Evolutionary conservation across 257 asterid genomes (phyloP).

Genomic region (Penstemon eatonii): DNA sequence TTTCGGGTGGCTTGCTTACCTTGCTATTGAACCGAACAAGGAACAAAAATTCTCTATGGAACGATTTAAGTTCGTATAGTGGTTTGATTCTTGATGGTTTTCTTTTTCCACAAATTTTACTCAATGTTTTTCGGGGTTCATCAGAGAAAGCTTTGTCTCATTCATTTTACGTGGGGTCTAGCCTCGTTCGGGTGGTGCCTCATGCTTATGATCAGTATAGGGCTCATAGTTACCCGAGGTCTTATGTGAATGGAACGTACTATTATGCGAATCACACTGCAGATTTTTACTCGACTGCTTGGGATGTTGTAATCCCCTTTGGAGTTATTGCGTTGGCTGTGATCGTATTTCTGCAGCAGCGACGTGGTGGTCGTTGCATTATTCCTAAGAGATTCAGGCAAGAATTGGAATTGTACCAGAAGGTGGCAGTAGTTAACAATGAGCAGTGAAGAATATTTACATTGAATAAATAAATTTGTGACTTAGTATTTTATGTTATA

Average conservation of each 20-base stretch:
- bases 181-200: conserved; percentile 52
- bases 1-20: conserved; percentile 43
- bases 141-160: conserved; percentile 37
- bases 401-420: conserved; percentile 48
- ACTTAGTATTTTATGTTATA: too few relatives aligned
- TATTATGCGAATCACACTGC: conserved; percentile 59
- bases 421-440: conserved; percentile 41
- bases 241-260: conserved; percentile 40
- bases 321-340: conserved; percentile 49
- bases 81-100: conserved; percentile 68
- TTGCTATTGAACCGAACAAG: conserved; percentile 39
- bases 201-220: conserved; percentile 74
- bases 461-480: too few relatives aligned
- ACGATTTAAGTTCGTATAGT: conserved; percentile 48
- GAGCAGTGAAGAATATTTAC: conserved; percentile 22
- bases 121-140: conserved; percentile 44
- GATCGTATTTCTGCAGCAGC: conserved; percentile 62
- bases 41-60: conserved; percentile 36
- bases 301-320: conserved; percentile 66
- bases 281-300: conserved; percentile 63
- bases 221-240: conserved; percentile 31
- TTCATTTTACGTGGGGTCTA: conserved; percentile 58
- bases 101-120: conserved; percentile 63
- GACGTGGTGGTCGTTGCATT: conserved; percentile 59
- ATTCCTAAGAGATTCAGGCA: conserved; percentile 47